phyloP scores from a whole-genome alignment of 208 protist species.

The Trypanosoma brucei region DNA sequence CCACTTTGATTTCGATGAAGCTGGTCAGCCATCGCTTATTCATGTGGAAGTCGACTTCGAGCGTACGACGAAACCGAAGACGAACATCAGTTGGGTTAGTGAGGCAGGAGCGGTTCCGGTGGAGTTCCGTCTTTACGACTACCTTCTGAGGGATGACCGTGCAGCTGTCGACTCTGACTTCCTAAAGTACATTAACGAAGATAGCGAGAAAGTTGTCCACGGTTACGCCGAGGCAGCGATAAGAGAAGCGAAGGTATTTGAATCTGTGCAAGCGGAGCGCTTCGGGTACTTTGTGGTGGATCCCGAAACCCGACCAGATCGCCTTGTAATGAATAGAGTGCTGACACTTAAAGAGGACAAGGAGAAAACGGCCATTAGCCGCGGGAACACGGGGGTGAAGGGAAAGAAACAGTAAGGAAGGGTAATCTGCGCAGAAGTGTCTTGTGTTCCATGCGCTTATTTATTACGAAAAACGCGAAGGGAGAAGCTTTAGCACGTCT shows the following conservation, averaged over 20 bases:
- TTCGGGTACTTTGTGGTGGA: conserved; percentile 92
- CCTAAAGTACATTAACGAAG: conserved; percentile 83
- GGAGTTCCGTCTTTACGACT: conserved; percentile 76
- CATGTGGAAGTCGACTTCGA: conserved; percentile 87
- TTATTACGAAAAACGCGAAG: no score
- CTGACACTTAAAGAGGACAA: conserved; percentile 86
- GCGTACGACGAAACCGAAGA: conserved; percentile 81
- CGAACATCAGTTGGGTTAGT: conserved; percentile 91
- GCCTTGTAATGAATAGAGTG: conserved; percentile 88
- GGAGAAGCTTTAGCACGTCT: no score
- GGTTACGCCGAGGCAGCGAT: conserved; percentile 72
- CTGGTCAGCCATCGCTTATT: conserved; percentile 58
- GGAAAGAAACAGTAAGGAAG: conserved; percentile 23
- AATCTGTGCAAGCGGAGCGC: conserved; percentile 87
- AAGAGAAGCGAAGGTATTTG: conserved; percentile 39
- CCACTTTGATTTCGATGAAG: conserved; percentile 67
- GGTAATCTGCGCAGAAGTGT: background rate
- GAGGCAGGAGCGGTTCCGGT: conserved; percentile 43
- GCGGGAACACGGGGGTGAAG: conserved; percentile 3
- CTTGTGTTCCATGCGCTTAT: no score
- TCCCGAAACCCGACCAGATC: conserved; percentile 48
- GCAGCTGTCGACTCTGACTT: conserved; percentile 83
- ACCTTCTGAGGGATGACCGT: conserved; percentile 84
- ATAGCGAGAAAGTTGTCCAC: conserved; percentile 62
- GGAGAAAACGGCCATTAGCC: conserved; percentile 42